Base-by-base conservation (phyloP, 2,329 filamentous ascomycete genomes). In the Fusarium zealandicum region DNA sequence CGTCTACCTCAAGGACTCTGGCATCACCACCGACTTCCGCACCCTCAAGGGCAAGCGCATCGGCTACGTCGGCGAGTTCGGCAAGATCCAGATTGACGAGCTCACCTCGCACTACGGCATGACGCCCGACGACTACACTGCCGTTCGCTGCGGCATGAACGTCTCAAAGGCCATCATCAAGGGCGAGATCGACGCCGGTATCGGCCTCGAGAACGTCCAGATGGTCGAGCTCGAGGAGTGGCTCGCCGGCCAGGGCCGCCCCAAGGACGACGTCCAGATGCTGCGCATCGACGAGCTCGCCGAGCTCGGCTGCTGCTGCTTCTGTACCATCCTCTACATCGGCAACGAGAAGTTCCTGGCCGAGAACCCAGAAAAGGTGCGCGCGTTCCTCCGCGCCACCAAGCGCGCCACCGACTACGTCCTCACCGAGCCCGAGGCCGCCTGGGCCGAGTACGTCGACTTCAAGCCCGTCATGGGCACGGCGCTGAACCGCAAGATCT, bases 51-150 rank as follows among this genome's bases (percentile, higher is more conserved):
- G 88, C 64, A 91, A 90, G 77, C 84, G 82, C 18, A 92, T 92
- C 70, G 89, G 89, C 70, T 92, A 92, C 64, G 89, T 92, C 51
- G 89, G 89, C 66, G 89, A 92, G 71, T 92, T 92, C 60, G 89
- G 89, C 74, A 92, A 88, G 82, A 91, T 92, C 71, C 89, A 92
- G 76, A 91, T 92, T 63, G 90, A 92, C 71, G 90, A 92, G 71
- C 82, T 92, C 57, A 92, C 89, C 41, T 85, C 85, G 38, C 84
- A 92, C 80, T 91, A 91, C 71, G 88, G 87, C 70, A 90, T 92
- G 84, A 80, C 82, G 1, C 84, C 88, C 0, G 74, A 78, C 6
- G 88, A 92, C 76, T 92, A 92, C 79, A 90, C 86, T 1, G 88
- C 89, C 30, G 81, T 92, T 7, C 87, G 89, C 52, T 92, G 89